These are phyloP conservation scores for Leccinum huronense DNA, from an alignment of 1,284 basidiomycete genomes.

Conservation along the genomic window DNA sequence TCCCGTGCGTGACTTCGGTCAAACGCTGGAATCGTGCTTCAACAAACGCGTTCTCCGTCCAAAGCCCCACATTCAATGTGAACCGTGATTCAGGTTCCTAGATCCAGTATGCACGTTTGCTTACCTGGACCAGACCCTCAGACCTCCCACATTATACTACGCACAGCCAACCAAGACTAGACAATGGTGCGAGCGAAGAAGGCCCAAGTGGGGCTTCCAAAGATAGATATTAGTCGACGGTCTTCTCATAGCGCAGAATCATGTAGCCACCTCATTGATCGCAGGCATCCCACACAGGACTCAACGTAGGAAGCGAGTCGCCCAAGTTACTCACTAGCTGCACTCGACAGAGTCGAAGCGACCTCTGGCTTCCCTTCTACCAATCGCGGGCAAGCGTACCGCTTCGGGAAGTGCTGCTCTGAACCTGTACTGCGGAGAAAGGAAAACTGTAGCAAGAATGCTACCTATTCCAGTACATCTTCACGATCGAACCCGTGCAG, in stretches of 20 bases:
- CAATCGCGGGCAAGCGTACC: conserved; percentile 11
- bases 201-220: background rate
- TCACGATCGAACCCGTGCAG: conserved; percentile 16
- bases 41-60: conserved; percentile 66
- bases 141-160: conserved; percentile 77
- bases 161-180: conserved; percentile 69
- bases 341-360: conserved; percentile 27
- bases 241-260: conserved; percentile 8
- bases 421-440: conserved; percentile 14
- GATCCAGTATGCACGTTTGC: conserved; percentile 30
- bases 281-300: conserved; percentile 4
- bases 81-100: conserved; percentile 11
- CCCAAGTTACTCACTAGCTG: conserved; percentile 2
- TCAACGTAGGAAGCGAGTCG: conserved; percentile 10
- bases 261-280: conserved; percentile 14
- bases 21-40: conserved; percentile 76
- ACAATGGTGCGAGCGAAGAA: conserved; percentile 7
- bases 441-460: conserved; percentile 14
- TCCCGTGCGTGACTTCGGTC: conserved; percentile 58
- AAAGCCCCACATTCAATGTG: conserved; percentile 15
- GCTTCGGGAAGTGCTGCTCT: conserved; percentile 15
- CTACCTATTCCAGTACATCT: conserved; percentile 17
- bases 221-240: conserved; percentile 1
- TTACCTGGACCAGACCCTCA: conserved; percentile 68
- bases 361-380: conserved; percentile 18